Conservation (phyloP, 169 alveolate species). For the Eimeria brunetti region DNA sequence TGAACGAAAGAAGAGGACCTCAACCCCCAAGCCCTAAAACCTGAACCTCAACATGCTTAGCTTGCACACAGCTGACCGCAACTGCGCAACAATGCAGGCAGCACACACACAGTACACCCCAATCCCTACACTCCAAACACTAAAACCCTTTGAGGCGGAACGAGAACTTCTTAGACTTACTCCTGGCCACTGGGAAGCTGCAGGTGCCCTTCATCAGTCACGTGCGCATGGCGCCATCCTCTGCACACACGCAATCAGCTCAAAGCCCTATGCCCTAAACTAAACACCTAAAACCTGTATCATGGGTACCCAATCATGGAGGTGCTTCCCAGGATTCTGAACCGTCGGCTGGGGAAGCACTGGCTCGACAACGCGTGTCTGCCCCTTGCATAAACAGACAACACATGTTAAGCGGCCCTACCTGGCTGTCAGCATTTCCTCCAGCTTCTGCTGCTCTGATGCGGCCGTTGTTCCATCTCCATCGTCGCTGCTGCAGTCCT, state of each 20-base stretch:
- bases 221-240: conserved; percentile 60
- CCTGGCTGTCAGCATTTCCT: conserved; percentile 47
- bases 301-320: background rate
- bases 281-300: background rate
- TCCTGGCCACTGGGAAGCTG: conserved; percentile 70
- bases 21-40: background rate
- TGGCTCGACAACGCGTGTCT: background rate
- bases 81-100: background rate
- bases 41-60: background rate
- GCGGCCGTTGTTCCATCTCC: background rate
- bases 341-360: background rate
- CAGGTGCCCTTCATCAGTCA: conserved; percentile 62
- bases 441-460: conserved; percentile 50
- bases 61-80: background rate
- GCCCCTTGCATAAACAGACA: background rate
- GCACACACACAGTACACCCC: background rate
- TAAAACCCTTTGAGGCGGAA: background rate
- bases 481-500: conserved; percentile 70
- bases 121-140: background rate
- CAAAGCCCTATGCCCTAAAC: background rate
- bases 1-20: background rate
- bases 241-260: background rate
- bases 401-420: background rate
- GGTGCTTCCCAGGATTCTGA: background rate
- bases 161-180: background rate